These are phyloP conservation scores for Zopfia rhizophila DNA, from an alignment of 2,329 filamentous ascomycete species.

Conservation along the genomic window DNA sequence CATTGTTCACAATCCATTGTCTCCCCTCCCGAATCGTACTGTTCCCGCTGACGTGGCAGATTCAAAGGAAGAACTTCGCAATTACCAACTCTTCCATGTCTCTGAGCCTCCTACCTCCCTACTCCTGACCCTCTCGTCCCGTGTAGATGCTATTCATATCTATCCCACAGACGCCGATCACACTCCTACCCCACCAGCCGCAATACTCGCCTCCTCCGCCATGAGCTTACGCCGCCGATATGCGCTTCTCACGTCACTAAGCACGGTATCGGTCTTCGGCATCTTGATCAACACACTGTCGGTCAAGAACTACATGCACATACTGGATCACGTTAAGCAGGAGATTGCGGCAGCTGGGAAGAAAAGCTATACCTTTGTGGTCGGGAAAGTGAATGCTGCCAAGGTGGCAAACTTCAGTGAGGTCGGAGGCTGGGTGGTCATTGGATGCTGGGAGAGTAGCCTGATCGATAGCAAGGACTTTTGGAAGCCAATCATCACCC, in stretches of 20 bases:
- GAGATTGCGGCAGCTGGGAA: slow-evolving; percentile 84
- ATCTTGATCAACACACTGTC: slow-evolving; percentile 96
- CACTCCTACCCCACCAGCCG: slow-evolving; percentile 29
- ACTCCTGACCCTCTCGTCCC: slow-evolving; percentile 85
- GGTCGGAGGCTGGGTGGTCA: slow-evolving; percentile 94
- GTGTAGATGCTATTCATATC: slow-evolving; percentile 81
- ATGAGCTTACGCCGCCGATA: slow-evolving; percentile 82
- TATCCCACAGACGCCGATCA: slow-evolving; percentile 71
- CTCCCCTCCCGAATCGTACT: slow-evolving; percentile 84
- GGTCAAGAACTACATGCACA: slow-evolving; percentile 87
- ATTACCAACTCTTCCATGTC: slow-evolving; percentile 86
- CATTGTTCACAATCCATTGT: slow-evolving; percentile 81
- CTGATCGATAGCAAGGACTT: slow-evolving; percentile 90
- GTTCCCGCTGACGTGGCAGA: slow-evolving; percentile 64
- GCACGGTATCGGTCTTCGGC: slow-evolving; percentile 85
- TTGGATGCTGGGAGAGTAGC: slow-evolving; percentile 98
- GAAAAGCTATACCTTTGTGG: slow-evolving; percentile 95
- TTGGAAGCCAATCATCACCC: slow-evolving; percentile 91
- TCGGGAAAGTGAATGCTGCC: slow-evolving; percentile 93
- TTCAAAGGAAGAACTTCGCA: slow-evolving; percentile 62
- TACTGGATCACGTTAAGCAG: slow-evolving; percentile 76
- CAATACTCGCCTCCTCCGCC: slow-evolving; percentile 63
- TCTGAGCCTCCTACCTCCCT: slow-evolving; percentile 82
- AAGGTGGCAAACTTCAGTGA: slow-evolving; percentile 98
- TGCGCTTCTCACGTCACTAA: slow-evolving; percentile 82